These are phyloP conservation scores for Dioszegia hungarica DNA, from an alignment of 768 basidiomycete genomes.

Conservation along the genomic window DNA sequence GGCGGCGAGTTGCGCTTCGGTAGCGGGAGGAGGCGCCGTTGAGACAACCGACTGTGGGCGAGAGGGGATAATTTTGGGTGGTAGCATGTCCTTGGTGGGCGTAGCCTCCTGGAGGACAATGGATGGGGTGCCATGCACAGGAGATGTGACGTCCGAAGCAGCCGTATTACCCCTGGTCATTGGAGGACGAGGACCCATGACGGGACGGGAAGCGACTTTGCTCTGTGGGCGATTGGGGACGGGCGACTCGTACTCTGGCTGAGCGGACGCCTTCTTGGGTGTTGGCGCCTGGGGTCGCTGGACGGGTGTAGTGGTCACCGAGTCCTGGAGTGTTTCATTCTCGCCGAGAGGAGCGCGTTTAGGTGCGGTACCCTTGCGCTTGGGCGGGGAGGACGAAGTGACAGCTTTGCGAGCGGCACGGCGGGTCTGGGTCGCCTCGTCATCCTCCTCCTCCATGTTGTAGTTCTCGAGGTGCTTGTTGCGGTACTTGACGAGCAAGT, in stretches of 20 bases:
- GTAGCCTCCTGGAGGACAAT: slow-evolving; percentile 44
- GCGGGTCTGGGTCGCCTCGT: slow-evolving; percentile 26
- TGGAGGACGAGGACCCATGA: slow-evolving; percentile 47
- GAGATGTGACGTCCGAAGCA: slow-evolving; percentile 6
- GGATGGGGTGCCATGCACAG: slow-evolving; percentile 26
- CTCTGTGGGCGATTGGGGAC: slow-evolving; percentile 6
- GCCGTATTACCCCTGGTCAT: slow-evolving; percentile 20
- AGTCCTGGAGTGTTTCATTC: slow-evolving; percentile 36
- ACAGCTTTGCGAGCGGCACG: slow-evolving; percentile 21
- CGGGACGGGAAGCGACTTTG: slow-evolving; percentile 19
- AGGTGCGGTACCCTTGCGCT: slow-evolving; percentile 33
- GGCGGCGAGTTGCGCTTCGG: slow-evolving; percentile 45
- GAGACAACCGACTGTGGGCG: slow-evolving; percentile 22
- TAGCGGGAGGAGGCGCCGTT: slow-evolving; percentile 11
- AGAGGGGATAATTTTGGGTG: slow-evolving; percentile 19
- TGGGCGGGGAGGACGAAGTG: slow-evolving; percentile 27
- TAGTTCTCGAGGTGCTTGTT: slow-evolving; percentile 67
- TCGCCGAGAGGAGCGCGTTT: slow-evolving; percentile 28
- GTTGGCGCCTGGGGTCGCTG: slow-evolving; percentile 49
- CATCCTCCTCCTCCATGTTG: slow-evolving; percentile 63
- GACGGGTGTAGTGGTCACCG: slow-evolving; percentile 16
- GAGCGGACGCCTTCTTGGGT: slow-evolving; percentile 48
- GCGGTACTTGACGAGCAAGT: slow-evolving; percentile 79
- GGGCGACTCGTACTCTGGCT: slow-evolving; percentile 16
- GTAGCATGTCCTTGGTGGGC: slow-evolving; percentile 36